Conservation (phyloP, 192 early-diverging fungal genomes). For the Geosiphon pyriformis region DNA sequence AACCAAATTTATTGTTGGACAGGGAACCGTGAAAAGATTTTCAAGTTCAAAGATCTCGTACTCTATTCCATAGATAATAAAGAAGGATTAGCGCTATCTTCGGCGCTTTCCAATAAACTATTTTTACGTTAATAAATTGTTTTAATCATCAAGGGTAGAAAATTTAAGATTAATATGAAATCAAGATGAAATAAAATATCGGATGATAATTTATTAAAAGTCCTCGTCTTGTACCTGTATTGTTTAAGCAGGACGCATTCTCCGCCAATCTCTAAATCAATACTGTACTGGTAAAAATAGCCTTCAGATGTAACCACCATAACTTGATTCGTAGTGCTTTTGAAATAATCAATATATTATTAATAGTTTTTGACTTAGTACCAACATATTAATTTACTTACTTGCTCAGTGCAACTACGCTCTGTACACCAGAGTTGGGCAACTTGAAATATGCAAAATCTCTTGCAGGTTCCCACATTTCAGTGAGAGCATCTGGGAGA, state of each 20-base stretch:
- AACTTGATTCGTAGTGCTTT: constrained; percentile 67
- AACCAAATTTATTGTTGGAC: no score
- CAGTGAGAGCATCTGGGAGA: constrained; percentile 80
- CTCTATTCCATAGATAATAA: no score
- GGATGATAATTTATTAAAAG: no score
- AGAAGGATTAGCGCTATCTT: background rate
- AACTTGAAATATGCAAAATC: constrained; percentile 93
- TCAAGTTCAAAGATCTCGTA: no score
- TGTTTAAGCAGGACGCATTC: constrained; percentile 82
- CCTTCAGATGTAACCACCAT: constrained; percentile 90
- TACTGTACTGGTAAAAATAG: constrained; percentile 84
- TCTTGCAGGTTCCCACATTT: constrained; percentile 92
- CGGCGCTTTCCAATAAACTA: background rate
- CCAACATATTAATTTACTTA: constrained; percentile 18
- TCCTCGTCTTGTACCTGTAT: constrained; percentile 47
- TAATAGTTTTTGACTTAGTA: background rate
- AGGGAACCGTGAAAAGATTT: no score
- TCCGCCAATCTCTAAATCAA: constrained; percentile 85
- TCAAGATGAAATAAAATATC: no score
- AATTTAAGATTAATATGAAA: background rate
- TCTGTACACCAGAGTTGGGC: constrained; percentile 69
- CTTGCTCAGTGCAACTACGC: constrained; percentile 70
- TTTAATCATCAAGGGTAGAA: background rate
- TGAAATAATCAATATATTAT: background rate
- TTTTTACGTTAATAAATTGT: background rate